These are phyloP conservation scores for Acer campestre DNA, from an alignment of 345 rosid genomes.

Conservation along the genomic window DNA sequence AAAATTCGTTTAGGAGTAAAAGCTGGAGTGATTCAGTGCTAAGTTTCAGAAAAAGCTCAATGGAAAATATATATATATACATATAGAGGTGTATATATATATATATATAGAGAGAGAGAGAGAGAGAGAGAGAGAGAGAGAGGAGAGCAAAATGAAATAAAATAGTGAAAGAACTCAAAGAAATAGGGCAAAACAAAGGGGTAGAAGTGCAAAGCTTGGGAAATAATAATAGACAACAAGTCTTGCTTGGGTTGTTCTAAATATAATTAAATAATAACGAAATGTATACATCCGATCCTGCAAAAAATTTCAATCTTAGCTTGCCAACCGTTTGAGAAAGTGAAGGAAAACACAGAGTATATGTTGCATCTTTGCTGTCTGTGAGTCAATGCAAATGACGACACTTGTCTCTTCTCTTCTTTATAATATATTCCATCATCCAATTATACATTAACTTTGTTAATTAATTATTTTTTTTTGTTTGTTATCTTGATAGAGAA, in stretches of 20 bases:
- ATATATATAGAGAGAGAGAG: no score
- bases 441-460: conserved; percentile 18
- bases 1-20: no score
- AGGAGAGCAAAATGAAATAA: no score
- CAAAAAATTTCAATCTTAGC: conserved; percentile 34
- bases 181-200: no score
- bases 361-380: conserved; percentile 17
- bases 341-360: not conserved
- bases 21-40: no score
- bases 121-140: no score
- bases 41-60: no score
- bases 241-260: not conserved
- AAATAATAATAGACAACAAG: not conserved
- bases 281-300: conserved; percentile 22
- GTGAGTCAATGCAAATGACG: conserved; percentile 37
- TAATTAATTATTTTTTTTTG: conserved; percentile 15
- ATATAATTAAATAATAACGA: not conserved
- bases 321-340: conserved; percentile 51
- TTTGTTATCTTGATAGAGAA: conserved; percentile 16
- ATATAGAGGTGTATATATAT: no score
- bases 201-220: no score
- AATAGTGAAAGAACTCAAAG: no score
- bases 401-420: conserved; percentile 23
- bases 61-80: no score
- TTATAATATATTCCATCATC: not conserved